Conservation (phyloP, 1,139 yeast species). For the Taphrina flavorubra region DNA sequence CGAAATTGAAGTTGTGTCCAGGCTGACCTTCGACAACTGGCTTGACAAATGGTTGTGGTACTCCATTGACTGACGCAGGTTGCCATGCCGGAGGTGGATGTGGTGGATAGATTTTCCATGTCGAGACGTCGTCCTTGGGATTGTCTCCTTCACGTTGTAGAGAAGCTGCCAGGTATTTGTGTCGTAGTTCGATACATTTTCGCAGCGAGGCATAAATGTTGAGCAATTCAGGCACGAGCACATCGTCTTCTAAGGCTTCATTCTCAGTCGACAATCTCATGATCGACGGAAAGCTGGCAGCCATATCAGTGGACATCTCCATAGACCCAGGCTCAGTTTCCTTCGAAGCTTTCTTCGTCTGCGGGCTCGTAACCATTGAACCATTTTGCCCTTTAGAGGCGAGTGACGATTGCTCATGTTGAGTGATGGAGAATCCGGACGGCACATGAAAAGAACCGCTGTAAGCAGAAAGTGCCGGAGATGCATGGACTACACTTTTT, state of each 20-base stretch:
- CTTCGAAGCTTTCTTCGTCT: slow-evolving; percentile 7
- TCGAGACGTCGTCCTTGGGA: slow-evolving; percentile 69
- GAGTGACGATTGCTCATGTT: not conserved
- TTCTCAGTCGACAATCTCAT: not conserved
- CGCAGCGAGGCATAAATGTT: slow-evolving; percentile 73
- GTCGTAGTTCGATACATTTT: slow-evolving; percentile 74
- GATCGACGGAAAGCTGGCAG: not conserved
- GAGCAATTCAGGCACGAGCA: slow-evolving; percentile 61
- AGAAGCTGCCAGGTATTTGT: slow-evolving; percentile 73
- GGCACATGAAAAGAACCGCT: slow-evolving; percentile 30
- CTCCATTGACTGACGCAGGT: slow-evolving; percentile 47
- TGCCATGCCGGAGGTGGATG: slow-evolving; percentile 93
- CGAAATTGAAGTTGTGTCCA: slow-evolving; percentile 66
- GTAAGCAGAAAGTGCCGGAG: slow-evolving; percentile 29
- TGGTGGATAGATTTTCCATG: slow-evolving; percentile 85
- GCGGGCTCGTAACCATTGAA: not conserved
- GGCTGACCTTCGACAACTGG: slow-evolving; percentile 48
- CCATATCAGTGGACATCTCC: slow-evolving; percentile 1
- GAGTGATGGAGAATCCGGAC: slow-evolving; percentile 25
- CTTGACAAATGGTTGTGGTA: slow-evolving; percentile 46
- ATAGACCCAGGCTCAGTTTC: slow-evolving; percentile 8
- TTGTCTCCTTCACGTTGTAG: slow-evolving; percentile 75
- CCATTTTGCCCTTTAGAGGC: not conserved
- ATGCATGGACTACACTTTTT: slow-evolving; percentile 30
- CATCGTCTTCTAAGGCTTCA: slow-evolving; percentile 37